phyloP scores from a whole-genome alignment of 805 yeast species.

The Hemisphaericaspora nanyangensis region DNA sequence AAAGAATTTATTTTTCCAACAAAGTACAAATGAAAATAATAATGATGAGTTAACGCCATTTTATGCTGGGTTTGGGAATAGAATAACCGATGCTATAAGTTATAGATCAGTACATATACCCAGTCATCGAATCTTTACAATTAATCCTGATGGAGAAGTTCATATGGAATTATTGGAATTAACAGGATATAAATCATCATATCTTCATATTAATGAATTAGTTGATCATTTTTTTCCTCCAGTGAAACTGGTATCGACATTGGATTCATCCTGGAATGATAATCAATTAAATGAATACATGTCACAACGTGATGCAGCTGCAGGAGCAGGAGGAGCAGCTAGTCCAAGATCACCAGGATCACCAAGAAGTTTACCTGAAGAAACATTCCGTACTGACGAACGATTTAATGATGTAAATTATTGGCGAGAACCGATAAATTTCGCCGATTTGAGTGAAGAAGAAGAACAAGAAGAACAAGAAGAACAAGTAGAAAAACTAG shows the following conservation, averaged over 20 bases:
- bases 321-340: background rate
- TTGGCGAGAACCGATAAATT: slow-evolving; percentile 83
- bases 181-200: slow-evolving; percentile 87
- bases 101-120: slow-evolving; percentile 94
- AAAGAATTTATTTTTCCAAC: slow-evolving; percentile 55
- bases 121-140: slow-evolving; percentile 89
- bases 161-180: slow-evolving; percentile 93
- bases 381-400: slow-evolving; percentile 40
- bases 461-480: slow-evolving; percentile 10
- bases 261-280: slow-evolving; percentile 32
- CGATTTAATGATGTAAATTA: slow-evolving; percentile 82
- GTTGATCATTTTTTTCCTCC: slow-evolving; percentile 99
- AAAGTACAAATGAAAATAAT: background rate
- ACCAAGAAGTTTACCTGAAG: slow-evolving; percentile 33
- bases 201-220: slow-evolving; percentile 84
- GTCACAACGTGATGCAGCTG: slow-evolving; percentile 5
- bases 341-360: slow-evolving; percentile 21
- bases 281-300: slow-evolving; percentile 34
- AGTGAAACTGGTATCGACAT: slow-evolving; percentile 27
- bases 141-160: slow-evolving; percentile 94
- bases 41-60: slow-evolving; percentile 59
- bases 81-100: slow-evolving; percentile 94
- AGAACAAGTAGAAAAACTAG: slow-evolving; percentile 14
- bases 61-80: slow-evolving; percentile 95
- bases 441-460: slow-evolving; percentile 50